Percentiles rank a stretch among this genome's conserved stretches.
These are phyloP conservation scores for Ochetophila trinervis DNA, from an alignment of 306 rosid species.

Conservation along the genomic window DNA sequence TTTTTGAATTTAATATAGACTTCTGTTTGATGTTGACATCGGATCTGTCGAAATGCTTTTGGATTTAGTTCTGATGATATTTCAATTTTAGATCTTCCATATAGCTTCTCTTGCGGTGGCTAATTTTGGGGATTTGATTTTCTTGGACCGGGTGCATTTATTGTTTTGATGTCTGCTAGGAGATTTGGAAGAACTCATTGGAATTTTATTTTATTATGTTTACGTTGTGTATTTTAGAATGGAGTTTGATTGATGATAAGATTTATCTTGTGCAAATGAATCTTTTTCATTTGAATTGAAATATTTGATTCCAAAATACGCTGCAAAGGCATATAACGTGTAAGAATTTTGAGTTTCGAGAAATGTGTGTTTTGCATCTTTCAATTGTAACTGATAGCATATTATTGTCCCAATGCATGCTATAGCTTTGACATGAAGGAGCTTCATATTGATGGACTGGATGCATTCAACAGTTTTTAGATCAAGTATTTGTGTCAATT, in stretches of 20 bases:
- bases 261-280: too few species aligned
- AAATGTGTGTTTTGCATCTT: background rate
- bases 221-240: background rate
- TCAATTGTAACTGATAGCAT: background rate
- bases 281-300: too few species aligned
- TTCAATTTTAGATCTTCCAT: conserved; percentile 4
- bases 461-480: too few species aligned
- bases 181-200: background rate
- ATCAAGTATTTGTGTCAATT: background rate
- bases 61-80: background rate
- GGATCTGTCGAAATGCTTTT: background rate
- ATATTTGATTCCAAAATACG: background rate
- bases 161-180: background rate
- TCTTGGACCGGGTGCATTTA: background rate
- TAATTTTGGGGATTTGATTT: background rate
- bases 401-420: background rate
- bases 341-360: background rate
- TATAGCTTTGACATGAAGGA: background rate
- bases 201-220: background rate
- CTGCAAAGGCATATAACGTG: background rate
- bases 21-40: background rate
- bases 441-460: background rate
- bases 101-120: background rate
- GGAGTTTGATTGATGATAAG: background rate
- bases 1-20: background rate